Conservation (phyloP, 371 early-diverging fungal genomes). For the Mucor piriformis region DNA sequence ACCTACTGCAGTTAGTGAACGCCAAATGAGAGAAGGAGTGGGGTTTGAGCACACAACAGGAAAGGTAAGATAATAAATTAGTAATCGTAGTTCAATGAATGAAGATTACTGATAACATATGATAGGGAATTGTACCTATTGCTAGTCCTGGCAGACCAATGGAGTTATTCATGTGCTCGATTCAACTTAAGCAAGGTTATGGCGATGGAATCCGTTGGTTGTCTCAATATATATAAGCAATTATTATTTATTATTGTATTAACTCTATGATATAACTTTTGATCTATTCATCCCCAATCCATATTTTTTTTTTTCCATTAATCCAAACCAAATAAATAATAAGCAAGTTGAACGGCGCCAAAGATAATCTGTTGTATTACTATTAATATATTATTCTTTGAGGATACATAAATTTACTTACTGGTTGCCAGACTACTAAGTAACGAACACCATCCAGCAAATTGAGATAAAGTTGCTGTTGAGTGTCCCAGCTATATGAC, state of each 20-base stretch:
- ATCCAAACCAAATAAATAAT: constrained; percentile 47
- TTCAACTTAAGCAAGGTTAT: constrained; percentile 96
- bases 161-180: constrained; percentile 98
- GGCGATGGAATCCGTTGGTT: constrained; percentile 97
- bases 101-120: background rate
- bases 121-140: constrained; percentile 85
- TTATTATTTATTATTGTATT: background rate
- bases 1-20: constrained; percentile 92
- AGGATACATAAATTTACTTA: constrained; percentile 35
- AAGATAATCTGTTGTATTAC: constrained; percentile 41
- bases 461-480: constrained; percentile 77
- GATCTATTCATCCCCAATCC: background rate
- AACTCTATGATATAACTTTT: background rate
- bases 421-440: constrained; percentile 83
- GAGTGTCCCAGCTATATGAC: constrained; percentile 64
- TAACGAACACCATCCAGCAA: constrained; percentile 83
- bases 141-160: constrained; percentile 80
- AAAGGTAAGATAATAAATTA: constrained; percentile 56
- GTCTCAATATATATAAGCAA: constrained; percentile 73
- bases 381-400: background rate
- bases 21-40: constrained; percentile 80
- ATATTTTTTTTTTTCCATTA: constrained; percentile 2
- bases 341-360: constrained; percentile 49
- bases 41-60: constrained; percentile 96
- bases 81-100: background rate